phyloP scores from a whole-genome alignment of 306 rosid genomes.

The Delonix regia region DNA sequence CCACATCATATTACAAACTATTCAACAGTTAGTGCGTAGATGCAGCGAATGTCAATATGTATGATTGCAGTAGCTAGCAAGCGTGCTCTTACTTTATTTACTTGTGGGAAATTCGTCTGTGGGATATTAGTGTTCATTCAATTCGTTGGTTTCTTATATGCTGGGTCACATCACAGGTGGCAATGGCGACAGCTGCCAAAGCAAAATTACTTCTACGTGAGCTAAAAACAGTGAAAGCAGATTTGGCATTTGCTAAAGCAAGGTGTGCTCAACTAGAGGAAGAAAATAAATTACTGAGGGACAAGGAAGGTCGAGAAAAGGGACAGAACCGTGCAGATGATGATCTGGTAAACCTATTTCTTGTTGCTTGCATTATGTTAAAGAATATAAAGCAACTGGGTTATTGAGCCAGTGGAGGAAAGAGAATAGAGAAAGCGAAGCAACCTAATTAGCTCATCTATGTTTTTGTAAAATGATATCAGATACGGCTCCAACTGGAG shows the following conservation, averaged over 20 bases:
- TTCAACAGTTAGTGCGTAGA: too few species aligned
- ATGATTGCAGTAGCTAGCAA: too few species aligned
- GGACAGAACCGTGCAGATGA: slow-evolving; percentile 80
- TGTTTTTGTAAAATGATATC: neutral
- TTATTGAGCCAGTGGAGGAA: too few species aligned
- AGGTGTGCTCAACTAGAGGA: slow-evolving; percentile 91
- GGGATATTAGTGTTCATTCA: neutral
- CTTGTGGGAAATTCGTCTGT: neutral
- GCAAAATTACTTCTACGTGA: slow-evolving; percentile 90
- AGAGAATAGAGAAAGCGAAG: neutral
- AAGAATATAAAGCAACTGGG: too few species aligned
- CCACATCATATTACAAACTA: too few species aligned
- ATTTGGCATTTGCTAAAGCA: slow-evolving; percentile 83
- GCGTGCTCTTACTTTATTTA: too few species aligned
- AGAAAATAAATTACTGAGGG: slow-evolving; percentile 83
- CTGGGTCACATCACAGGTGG: slow-evolving; percentile 64
- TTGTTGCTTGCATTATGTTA: neutral
- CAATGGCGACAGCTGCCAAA: slow-evolving; percentile 97
- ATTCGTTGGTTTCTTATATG: slow-evolving; percentile 1
- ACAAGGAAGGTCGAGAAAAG: slow-evolving; percentile 76
- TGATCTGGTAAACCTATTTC: slow-evolving; percentile 61
- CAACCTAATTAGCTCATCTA: neutral
- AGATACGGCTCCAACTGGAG: slow-evolving; percentile 91
- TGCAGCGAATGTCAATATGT: too few species aligned
- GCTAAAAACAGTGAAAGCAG: slow-evolving; percentile 87